These are phyloP conservation scores for Bipolaris victoriae DNA, from an alignment of 2,329 filamentous ascomycete genomes.

Conservation along the genomic window DNA sequence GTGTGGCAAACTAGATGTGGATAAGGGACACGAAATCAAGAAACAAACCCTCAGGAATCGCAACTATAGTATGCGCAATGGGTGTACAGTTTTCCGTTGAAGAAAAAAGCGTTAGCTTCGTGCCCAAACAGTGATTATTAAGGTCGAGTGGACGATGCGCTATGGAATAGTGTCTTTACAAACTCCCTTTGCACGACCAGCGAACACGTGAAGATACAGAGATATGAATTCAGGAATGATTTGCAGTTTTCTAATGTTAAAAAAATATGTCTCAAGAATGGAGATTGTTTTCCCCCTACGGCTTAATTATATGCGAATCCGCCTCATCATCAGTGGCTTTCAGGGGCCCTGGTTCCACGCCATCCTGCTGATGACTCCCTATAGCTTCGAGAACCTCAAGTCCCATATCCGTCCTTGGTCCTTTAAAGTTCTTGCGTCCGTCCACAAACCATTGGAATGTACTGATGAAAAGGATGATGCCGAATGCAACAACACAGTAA, in stretches of 20 bases:
- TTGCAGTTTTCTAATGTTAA: not conserved
- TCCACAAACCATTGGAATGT: slow-evolving; percentile 66
- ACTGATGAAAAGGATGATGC: slow-evolving; percentile 63
- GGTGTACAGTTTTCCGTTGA: no score
- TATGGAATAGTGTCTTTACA: no score
- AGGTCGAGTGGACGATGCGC: no score
- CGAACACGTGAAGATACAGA: not conserved
- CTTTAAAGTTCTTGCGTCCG: slow-evolving; percentile 65
- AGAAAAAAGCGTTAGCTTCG: not conserved
- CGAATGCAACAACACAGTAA: slow-evolving; percentile 64
- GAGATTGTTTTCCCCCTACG: not conserved
- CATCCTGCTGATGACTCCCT: slow-evolving; percentile 27
- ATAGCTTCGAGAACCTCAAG: slow-evolving; percentile 52
- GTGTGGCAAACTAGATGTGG: not conserved
- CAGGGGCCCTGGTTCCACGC: slow-evolving; percentile 1
- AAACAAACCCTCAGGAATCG: no score
- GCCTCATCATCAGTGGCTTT: slow-evolving; percentile 19
- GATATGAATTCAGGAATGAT: not conserved
- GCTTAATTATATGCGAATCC: slow-evolving; percentile 2
- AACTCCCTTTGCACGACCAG: no score
- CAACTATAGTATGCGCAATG: no score
- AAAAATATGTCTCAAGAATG: not conserved
- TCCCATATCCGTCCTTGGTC: slow-evolving; percentile 51
- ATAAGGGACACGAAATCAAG: no score
- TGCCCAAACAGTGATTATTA: not conserved